Evolutionary conservation across 345 rosid species (phyloP).

Genomic region (Rhodamnia argentea): DNA sequence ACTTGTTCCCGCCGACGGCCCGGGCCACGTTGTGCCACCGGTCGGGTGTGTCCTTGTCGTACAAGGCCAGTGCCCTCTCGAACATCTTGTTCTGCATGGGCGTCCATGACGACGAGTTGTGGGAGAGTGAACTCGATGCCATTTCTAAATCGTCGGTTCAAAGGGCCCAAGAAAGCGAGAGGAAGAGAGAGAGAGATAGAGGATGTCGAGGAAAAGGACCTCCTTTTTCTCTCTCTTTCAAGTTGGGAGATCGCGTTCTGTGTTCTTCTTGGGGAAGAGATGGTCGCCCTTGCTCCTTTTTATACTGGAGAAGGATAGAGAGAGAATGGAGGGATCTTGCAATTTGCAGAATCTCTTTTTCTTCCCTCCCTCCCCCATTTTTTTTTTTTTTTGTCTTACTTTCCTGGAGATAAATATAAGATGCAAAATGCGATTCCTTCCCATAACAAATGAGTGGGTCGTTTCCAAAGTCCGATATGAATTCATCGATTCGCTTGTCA

Average conservation of each 20-base stretch:
- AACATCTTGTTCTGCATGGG: conserved; percentile 67
- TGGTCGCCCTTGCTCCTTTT: conserved; percentile 24
- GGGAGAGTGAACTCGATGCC: conserved; percentile 42
- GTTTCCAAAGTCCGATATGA: background rate
- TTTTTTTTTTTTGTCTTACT: background rate
- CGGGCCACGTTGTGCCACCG: conserved; percentile 89
- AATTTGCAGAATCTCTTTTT: conserved; percentile 31
- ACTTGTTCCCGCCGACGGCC: conserved; percentile 70
- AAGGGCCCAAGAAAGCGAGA: background rate
- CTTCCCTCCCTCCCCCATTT: background rate
- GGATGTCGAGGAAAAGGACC: background rate
- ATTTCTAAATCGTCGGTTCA: conserved; percentile 1
- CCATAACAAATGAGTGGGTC: background rate
- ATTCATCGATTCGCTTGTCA: background rate
- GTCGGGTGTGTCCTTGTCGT: conserved; percentile 81
- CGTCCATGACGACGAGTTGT: conserved; percentile 61
- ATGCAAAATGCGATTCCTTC: conserved; percentile 26
- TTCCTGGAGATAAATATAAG: background rate
- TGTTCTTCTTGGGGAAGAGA: conserved; percentile 21
- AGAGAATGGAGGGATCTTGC: conserved; percentile 17
- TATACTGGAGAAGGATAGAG: conserved; percentile 11
- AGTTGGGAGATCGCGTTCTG: background rate
- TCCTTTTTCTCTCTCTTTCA: background rate
- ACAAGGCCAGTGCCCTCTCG: conserved; percentile 76
- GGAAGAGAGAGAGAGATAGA: background rate